phyloP scores from a whole-genome alignment of 768 basidiomycete genomes.

The Lactarius hengduanensis region DNA sequence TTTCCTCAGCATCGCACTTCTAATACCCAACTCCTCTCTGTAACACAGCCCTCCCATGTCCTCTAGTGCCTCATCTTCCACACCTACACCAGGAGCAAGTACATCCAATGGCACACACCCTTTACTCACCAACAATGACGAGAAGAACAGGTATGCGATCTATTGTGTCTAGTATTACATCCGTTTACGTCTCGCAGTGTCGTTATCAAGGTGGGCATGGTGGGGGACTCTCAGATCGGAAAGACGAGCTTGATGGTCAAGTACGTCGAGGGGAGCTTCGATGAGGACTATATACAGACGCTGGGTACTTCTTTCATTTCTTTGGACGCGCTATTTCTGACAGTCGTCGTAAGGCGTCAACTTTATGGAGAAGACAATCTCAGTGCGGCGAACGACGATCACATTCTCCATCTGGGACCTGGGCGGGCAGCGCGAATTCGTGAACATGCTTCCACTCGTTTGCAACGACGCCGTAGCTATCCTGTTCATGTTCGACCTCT shows the following conservation, averaged over 20 bases:
- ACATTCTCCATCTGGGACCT: slow-evolving; percentile 99
- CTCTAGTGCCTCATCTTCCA: slow-evolving; percentile 43
- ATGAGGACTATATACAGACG: slow-evolving; percentile 99
- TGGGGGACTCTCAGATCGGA: slow-evolving; percentile 98
- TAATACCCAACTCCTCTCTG: slow-evolving; percentile 28
- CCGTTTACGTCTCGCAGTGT: slow-evolving; percentile 50
- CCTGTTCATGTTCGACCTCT: slow-evolving; percentile 99
- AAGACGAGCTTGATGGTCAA: slow-evolving; percentile 99
- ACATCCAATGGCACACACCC: slow-evolving; percentile 55
- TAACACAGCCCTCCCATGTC: slow-evolving; percentile 24
- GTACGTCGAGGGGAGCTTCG: slow-evolving; percentile 98
- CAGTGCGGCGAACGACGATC: slow-evolving; percentile 96
- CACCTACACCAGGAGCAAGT: slow-evolving; percentile 42
- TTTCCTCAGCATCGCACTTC: slow-evolving; percentile 9
- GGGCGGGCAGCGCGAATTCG: slow-evolving; percentile 96
- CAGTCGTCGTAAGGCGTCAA: slow-evolving; percentile 66
- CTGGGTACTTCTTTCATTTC: slow-evolving; percentile 58
- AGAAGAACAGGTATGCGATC: slow-evolving; percentile 63
- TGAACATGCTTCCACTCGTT: slow-evolving; percentile 97
- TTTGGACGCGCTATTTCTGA: slow-evolving; percentile 16
- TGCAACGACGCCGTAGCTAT: slow-evolving; percentile 99
- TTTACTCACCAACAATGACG: slow-evolving; percentile 61
- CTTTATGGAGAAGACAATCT: slow-evolving; percentile 99
- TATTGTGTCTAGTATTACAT: neutral
- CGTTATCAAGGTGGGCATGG: slow-evolving; percentile 99